Evolutionary conservation across 768 basidiomycete genomes (phyloP).

Genomic region (Leucocoprinus sp.): DNA sequence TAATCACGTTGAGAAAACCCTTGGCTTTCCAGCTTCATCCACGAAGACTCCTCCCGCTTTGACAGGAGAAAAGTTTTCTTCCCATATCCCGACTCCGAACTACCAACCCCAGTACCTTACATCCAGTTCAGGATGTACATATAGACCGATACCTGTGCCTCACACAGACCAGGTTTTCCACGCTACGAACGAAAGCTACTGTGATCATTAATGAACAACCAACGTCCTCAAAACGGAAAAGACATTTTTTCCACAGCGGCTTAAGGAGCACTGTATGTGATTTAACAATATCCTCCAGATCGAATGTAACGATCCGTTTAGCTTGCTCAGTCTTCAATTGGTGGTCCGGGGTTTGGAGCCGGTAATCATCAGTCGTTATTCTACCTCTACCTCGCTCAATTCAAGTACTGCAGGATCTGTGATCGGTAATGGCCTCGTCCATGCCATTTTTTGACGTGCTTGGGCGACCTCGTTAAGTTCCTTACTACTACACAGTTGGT

Average conservation of each 20-base stretch:
- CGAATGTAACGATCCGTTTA: slow-evolving; percentile 14
- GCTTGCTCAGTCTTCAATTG: slow-evolving; percentile 49
- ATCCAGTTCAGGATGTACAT: slow-evolving; percentile 9
- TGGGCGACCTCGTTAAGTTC: too few relatives aligned
- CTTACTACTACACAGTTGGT: too few relatives aligned
- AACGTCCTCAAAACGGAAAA: slow-evolving; percentile 33
- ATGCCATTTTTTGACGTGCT: slow-evolving; percentile 35
- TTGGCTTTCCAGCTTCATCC: slow-evolving; percentile 12
- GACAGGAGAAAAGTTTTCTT: slow-evolving; percentile 4
- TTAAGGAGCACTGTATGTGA: slow-evolving; percentile 44
- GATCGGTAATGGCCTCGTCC: slow-evolving; percentile 34
- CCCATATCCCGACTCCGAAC: slow-evolving; percentile 2
- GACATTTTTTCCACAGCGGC: slow-evolving; percentile 38
- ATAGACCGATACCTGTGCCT: slow-evolving; percentile 20
- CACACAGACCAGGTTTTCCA: slow-evolving; percentile 14
- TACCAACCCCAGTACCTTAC: slow-evolving; percentile 13
- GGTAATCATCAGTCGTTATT: slow-evolving; percentile 29
- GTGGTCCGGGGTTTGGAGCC: slow-evolving; percentile 70
- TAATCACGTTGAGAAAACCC: slow-evolving; percentile 56
- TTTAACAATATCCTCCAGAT: not conserved
- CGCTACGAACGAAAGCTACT: slow-evolving; percentile 9
- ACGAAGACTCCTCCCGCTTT: slow-evolving; percentile 11
- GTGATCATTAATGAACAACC: slow-evolving; percentile 21
- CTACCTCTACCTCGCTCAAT: not conserved
- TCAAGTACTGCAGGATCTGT: slow-evolving; percentile 29